A percentile compares a stretch with the other conserved stretches of the same genome.
Conservation (phyloP, 768 basidiomycete genomes). For the Pleurotus djamor region DNA sequence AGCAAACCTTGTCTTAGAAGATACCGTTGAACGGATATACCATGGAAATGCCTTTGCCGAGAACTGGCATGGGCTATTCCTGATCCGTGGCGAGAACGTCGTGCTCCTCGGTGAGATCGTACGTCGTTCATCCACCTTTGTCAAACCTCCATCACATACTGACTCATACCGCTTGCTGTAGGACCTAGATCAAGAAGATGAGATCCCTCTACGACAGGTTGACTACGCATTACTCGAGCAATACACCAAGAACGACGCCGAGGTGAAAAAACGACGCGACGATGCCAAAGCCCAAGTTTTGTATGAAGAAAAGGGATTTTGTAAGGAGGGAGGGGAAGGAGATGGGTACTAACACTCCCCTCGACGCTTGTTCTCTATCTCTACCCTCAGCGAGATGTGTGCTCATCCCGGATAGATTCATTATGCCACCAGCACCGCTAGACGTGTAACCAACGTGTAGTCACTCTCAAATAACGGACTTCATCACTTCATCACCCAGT, state of each 20-base stretch:
- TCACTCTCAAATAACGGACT: not conserved
- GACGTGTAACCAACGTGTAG: not conserved
- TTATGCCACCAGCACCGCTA: slow-evolving; percentile 3
- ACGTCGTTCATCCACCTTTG: slow-evolving; percentile 27
- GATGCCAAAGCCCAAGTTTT: slow-evolving; percentile 81
- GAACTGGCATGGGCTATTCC: slow-evolving; percentile 82
- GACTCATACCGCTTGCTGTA: slow-evolving; percentile 25
- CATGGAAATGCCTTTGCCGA: slow-evolving; percentile 88
- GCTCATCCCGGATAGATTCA: not conserved
- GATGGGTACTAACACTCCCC: slow-evolving; percentile 76
- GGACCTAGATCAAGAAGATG: slow-evolving; percentile 94
- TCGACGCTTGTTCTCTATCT: not conserved
- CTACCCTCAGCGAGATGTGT: not conserved
- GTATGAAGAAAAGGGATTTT: slow-evolving; percentile 85
- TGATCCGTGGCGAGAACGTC: slow-evolving; percentile 98
- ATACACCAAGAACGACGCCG: slow-evolving; percentile 72
- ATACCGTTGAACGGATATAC: slow-evolving; percentile 94
- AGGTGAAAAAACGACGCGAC: slow-evolving; percentile 76
- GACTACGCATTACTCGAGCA: slow-evolving; percentile 69
- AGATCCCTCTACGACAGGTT: slow-evolving; percentile 73
- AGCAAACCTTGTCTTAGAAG: slow-evolving; percentile 98
- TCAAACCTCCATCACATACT: slow-evolving; percentile 3
- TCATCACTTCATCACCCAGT: not conserved
- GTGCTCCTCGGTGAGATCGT: slow-evolving; percentile 97
- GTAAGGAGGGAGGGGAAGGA: slow-evolving; percentile 93